Conservation (phyloP, 1,284 basidiomycete species). For the Crucibulum parvulum region DNA sequence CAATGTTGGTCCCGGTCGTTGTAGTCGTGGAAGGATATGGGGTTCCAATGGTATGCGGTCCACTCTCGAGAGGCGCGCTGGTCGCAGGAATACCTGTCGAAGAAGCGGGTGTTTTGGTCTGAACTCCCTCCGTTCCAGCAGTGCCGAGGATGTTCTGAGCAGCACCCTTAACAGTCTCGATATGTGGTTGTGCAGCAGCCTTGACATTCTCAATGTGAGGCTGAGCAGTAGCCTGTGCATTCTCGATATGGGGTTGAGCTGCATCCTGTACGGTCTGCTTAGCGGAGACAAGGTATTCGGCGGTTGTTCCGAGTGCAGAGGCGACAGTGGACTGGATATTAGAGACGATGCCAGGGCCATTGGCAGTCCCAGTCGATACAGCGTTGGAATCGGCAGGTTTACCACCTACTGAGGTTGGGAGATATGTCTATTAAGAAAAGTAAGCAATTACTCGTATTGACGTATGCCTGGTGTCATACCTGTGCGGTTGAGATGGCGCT, state of each 20-base stretch:
- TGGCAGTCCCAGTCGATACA: not conserved
- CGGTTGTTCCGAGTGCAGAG: constrained; percentile 12
- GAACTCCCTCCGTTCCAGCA: constrained; percentile 21
- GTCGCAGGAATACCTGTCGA: constrained; percentile 42
- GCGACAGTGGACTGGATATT: constrained; percentile 16
- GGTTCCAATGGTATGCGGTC: constrained; percentile 38
- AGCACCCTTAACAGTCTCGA: constrained; percentile 38
- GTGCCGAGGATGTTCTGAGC: constrained; percentile 28
- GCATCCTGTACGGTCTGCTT: constrained; percentile 30
- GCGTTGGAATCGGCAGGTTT: constrained; percentile 7
- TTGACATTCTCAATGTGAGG: not conserved
- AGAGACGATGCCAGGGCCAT: constrained; percentile 6
- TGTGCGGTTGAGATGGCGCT: constrained; percentile 57
- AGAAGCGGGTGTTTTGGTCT: constrained; percentile 18
- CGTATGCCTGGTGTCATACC: constrained; percentile 36
- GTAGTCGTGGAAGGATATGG: constrained; percentile 41
- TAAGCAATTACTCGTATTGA: not conserved
- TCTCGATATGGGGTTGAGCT: constrained; percentile 43
- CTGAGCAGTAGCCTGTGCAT: constrained; percentile 32
- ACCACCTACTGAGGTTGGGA: constrained; percentile 33
- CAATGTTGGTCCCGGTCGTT: constrained; percentile 19
- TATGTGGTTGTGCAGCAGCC: constrained; percentile 36
- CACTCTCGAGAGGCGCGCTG: constrained; percentile 51
- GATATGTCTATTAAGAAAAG: constrained; percentile 32
- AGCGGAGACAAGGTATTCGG: constrained; percentile 44